A percentile compares a stretch with the other conserved stretches of the same genome.
These are phyloP conservation scores for Aspergillus sp. DNA, from an alignment of 2,329 filamentous ascomycete species.

Conservation along the genomic window DNA sequence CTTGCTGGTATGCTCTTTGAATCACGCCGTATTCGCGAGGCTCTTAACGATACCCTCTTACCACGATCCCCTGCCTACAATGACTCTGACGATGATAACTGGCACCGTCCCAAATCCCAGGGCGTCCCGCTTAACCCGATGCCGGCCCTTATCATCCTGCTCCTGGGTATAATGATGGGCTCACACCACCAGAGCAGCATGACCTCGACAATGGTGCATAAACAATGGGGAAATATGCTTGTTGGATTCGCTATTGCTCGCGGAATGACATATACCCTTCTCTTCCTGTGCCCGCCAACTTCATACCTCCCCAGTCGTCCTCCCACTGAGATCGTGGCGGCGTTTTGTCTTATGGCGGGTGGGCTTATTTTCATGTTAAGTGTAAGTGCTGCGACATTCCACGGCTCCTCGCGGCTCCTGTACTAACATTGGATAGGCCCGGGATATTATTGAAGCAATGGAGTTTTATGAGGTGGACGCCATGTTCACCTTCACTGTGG, in stretches of 20 bases:
- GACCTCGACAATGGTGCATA: constrained; percentile 88
- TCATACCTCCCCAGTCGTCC: constrained; percentile 80
- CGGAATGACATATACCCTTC: constrained; percentile 73
- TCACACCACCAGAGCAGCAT: constrained; percentile 82
- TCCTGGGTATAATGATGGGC: constrained; percentile 93
- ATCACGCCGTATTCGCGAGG: constrained; percentile 65
- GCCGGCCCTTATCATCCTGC: constrained; percentile 79
- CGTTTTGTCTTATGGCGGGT: constrained; percentile 84
- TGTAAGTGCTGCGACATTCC: constrained; percentile 51
- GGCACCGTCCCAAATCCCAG: constrained; percentile 62
- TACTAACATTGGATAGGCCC: constrained; percentile 54
- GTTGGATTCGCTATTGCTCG: constrained; percentile 78
- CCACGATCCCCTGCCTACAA: constrained; percentile 1
- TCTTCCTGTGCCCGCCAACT: constrained; percentile 77
- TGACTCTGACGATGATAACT: constrained; percentile 33
- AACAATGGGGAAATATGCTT: constrained; percentile 87
- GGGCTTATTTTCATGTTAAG: constrained; percentile 92
- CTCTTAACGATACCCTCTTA: constrained; percentile 50
- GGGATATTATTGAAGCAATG: constrained; percentile 73
- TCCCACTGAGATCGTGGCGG: constrained; percentile 81
- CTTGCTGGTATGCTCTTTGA: constrained; percentile 86
- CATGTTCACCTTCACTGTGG: constrained; percentile 91
- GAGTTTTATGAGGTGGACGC: constrained; percentile 75
- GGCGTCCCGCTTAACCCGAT: constrained; percentile 81
- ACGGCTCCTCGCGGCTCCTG: no score